Percentiles rank a stretch among this genome's conserved stretches.
phyloP scores from a whole-genome alignment of 2,329 filamentous ascomycete genomes.

The Arthrobotrys pseudoclavata region DNA sequence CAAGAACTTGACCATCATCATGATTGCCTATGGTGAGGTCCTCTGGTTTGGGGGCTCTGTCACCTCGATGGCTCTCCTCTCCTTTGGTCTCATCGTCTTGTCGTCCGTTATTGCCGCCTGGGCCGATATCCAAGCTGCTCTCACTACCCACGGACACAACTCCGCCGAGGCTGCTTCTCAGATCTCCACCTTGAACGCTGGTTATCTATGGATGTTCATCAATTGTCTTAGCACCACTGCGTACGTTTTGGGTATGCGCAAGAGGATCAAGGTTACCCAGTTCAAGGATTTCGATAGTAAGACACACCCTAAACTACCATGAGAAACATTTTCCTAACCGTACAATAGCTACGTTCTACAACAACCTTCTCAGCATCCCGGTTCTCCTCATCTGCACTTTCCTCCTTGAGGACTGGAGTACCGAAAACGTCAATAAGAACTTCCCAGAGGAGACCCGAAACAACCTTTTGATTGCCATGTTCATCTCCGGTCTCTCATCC shows the following conservation, averaged over 20 bases:
- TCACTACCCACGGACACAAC: constrained; percentile 73
- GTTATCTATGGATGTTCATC: constrained; percentile 97
- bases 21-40: constrained; percentile 98
- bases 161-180: constrained; percentile 76
- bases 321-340: constrained; percentile 64
- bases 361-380: constrained; percentile 96
- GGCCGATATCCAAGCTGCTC: constrained; percentile 92
- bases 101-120: constrained; percentile 95
- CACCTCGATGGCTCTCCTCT: constrained; percentile 86
- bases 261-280: constrained; percentile 99
- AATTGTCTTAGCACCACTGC: constrained; percentile 95
- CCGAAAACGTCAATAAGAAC: constrained; percentile 84
- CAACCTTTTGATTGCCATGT: constrained; percentile 85
- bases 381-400: constrained; percentile 86
- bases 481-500: constrained; percentile 90
- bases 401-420: constrained; percentile 91
- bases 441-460: constrained; percentile 87
- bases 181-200: constrained; percentile 90
- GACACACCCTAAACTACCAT: constrained; percentile 66
- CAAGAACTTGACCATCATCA: constrained; percentile 99
- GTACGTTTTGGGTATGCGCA: constrained; percentile 93
- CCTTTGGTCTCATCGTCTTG: constrained; percentile 95
- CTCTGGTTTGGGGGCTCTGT: constrained; percentile 97
- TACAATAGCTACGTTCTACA: constrained; percentile 94
- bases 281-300: constrained; percentile 99